A percentile compares a stretch with the other conserved stretches of the same genome.
These are phyloP conservation scores for Tilletia indica DNA, from an alignment of 1,284 basidiomycete species.

Conservation along the genomic window DNA sequence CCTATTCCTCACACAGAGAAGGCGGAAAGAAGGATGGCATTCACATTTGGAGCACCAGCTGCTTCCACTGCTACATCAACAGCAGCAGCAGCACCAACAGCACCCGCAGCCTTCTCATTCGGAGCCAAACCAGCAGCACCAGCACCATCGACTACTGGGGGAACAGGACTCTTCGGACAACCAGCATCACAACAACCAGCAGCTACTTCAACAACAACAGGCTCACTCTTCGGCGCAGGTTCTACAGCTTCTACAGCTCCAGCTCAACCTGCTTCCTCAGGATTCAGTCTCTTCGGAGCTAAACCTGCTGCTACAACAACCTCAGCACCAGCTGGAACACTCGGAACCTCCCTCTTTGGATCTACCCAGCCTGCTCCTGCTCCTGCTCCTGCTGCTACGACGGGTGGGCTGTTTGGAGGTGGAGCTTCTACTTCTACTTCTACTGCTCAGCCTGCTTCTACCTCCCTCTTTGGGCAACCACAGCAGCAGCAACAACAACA, in stretches of 20 bases:
- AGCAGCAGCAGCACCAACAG: background rate
- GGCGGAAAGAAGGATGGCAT: background rate
- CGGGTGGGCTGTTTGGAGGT: background rate
- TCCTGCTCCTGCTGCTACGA: no score
- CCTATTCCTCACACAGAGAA: background rate
- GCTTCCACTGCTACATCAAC: slow-evolving; percentile 16
- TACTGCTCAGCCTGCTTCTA: background rate
- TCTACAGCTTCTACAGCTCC: background rate
- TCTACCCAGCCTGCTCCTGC: background rate
- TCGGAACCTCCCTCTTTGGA: background rate
- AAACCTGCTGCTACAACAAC: slow-evolving; percentile 27
- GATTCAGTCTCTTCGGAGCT: slow-evolving; percentile 6
- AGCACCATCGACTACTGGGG: background rate
- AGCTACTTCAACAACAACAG: background rate
- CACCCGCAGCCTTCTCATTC: slow-evolving; percentile 32
- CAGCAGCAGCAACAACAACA: background rate
- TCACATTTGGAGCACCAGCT: background rate
- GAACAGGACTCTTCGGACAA: no score
- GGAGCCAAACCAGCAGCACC: slow-evolving; percentile 25
- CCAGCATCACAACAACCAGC: background rate
- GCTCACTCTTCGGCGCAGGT: background rate
- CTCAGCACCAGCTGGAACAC: background rate
- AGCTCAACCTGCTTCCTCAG: background rate
- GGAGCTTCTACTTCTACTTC: background rate
- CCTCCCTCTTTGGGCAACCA: background rate